These are phyloP conservation scores for Acanthochlamys bracteata DNA, from an alignment of 106 monocot species.

Conservation along the genomic window DNA sequence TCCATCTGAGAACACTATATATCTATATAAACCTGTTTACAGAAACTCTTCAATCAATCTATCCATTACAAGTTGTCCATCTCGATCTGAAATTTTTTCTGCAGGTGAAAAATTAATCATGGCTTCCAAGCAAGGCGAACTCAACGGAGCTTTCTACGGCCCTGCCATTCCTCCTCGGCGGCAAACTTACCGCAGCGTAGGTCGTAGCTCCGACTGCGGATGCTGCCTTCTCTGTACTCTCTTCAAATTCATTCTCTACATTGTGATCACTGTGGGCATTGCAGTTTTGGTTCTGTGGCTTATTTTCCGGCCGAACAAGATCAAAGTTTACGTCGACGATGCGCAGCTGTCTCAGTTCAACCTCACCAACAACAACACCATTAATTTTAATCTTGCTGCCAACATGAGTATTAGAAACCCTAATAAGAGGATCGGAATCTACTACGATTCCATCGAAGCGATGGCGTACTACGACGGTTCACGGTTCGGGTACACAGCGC, in stretches of 20 bases:
- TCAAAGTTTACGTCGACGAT: slow-evolving; percentile 30
- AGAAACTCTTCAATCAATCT: no score
- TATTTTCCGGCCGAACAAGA: slow-evolving; percentile 38
- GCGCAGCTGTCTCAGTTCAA: slow-evolving; percentile 31
- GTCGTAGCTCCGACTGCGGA: slow-evolving; percentile 2
- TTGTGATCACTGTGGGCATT: slow-evolving; percentile 22
- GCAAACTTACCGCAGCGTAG: slow-evolving; percentile 3
- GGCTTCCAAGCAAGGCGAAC: slow-evolving; percentile 2
- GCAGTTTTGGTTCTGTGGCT: slow-evolving; percentile 46
- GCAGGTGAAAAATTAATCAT: not conserved
- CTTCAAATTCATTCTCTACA: slow-evolving; percentile 11
- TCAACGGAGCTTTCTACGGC: slow-evolving; percentile 7
- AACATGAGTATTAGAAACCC: slow-evolving; percentile 26
- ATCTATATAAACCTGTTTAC: no score
- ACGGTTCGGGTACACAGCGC: slow-evolving; percentile 10
- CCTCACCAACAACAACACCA: slow-evolving; percentile 13
- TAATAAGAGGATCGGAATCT: slow-evolving; percentile 44
- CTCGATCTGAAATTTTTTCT: not conserved
- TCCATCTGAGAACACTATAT: no score
- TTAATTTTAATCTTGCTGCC: slow-evolving; percentile 23
- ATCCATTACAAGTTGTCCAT: not conserved
- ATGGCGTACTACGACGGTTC: slow-evolving; percentile 11
- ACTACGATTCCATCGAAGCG: slow-evolving; percentile 29
- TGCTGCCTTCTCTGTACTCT: not conserved
- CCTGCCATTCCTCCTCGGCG: not conserved